Evolutionary conservation across 2,329 filamentous ascomycete species (phyloP).

Genomic region (Aspergillus sp.): DNA sequence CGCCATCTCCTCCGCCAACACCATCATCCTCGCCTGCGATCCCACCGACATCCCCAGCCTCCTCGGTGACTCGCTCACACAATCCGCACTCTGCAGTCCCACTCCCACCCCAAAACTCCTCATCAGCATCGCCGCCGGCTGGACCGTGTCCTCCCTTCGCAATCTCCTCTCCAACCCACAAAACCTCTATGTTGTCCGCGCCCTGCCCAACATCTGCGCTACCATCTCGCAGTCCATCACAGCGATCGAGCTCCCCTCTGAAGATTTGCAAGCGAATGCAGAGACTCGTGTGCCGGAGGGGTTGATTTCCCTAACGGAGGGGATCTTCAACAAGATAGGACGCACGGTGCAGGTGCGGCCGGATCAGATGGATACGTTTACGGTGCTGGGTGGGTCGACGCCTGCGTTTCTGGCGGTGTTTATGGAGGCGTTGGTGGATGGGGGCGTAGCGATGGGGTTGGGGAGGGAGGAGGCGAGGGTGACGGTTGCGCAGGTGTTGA

Average conservation of each 20-base stretch:
- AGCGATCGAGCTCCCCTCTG: neutral
- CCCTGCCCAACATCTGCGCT: neutral
- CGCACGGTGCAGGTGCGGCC: slow-evolving; percentile 54
- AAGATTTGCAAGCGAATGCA: neutral
- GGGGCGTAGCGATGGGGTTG: slow-evolving; percentile 63
- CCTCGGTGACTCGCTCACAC: too few species aligned
- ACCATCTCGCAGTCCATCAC: slow-evolving; percentile 1
- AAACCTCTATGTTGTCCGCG: neutral
- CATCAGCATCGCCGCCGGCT: slow-evolving; percentile 3
- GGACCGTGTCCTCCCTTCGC: neutral
- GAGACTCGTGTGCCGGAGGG: too few species aligned
- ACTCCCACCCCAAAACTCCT: neutral
- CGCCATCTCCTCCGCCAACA: neutral
- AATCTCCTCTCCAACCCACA: neutral
- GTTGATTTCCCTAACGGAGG: slow-evolving; percentile 17
- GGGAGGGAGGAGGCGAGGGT: slow-evolving; percentile 60
- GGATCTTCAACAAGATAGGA: slow-evolving; percentile 57
- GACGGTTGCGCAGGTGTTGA: slow-evolving; percentile 65
- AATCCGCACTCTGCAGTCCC: neutral
- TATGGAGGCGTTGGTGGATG: slow-evolving; percentile 62
- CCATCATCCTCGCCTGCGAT: neutral
- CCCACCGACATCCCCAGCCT: slow-evolving; percentile 1
- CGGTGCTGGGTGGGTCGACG: slow-evolving; percentile 62
- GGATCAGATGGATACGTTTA: slow-evolving; percentile 57
- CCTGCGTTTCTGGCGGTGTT: slow-evolving; percentile 63